Evolutionary conservation across 2,329 filamentous ascomycete genomes (phyloP).

Genomic region (Ilyonectria mors-panacis): DNA sequence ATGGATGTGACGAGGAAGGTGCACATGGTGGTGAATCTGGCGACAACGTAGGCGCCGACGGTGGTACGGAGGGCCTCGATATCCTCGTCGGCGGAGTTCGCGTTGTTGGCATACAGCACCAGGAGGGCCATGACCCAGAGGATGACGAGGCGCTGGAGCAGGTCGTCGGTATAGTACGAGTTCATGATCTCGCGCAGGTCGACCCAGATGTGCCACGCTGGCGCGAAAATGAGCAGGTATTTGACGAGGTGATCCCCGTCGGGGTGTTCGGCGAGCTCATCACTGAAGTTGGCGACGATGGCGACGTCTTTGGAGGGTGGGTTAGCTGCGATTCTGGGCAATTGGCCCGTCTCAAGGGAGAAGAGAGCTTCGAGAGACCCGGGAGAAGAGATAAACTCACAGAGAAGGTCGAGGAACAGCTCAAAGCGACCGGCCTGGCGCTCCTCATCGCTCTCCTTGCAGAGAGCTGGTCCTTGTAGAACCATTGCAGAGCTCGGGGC

Average conservation of each 20-base stretch:
- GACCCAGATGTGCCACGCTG: slow-evolving; percentile 66
- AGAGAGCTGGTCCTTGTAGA: slow-evolving; percentile 57
- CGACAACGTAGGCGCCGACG: slow-evolving; percentile 62
- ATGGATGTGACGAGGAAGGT: slow-evolving; percentile 61
- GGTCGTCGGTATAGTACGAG: slow-evolving; percentile 66
- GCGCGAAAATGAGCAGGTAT: slow-evolving; percentile 64
- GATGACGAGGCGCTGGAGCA: slow-evolving; percentile 62
- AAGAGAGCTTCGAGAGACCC: no score
- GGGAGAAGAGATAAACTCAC: slow-evolving; percentile 42
- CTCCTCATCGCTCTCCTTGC: slow-evolving; percentile 60
- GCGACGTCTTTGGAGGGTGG: slow-evolving; percentile 54
- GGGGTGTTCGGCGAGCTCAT: slow-evolving; percentile 62
- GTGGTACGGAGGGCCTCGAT: slow-evolving; percentile 61
- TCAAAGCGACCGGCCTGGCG: slow-evolving; percentile 63
- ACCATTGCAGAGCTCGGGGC: slow-evolving; percentile 61
- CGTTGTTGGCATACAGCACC: slow-evolving; percentile 65
- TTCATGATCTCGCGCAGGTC: slow-evolving; percentile 67
- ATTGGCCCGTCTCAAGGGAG: not conserved
- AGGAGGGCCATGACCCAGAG: slow-evolving; percentile 67
- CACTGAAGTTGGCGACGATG: slow-evolving; percentile 66
- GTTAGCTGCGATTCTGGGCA: slow-evolving; percentile 6
- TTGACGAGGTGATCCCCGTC: slow-evolving; percentile 61
- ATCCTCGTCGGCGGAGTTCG: slow-evolving; percentile 59
- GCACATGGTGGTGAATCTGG: slow-evolving; percentile 58
- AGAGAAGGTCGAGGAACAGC: slow-evolving; percentile 65